These are phyloP conservation scores for Closterium sp. DNA, from an alignment of 139 green algal species.

Conservation along the genomic window DNA sequence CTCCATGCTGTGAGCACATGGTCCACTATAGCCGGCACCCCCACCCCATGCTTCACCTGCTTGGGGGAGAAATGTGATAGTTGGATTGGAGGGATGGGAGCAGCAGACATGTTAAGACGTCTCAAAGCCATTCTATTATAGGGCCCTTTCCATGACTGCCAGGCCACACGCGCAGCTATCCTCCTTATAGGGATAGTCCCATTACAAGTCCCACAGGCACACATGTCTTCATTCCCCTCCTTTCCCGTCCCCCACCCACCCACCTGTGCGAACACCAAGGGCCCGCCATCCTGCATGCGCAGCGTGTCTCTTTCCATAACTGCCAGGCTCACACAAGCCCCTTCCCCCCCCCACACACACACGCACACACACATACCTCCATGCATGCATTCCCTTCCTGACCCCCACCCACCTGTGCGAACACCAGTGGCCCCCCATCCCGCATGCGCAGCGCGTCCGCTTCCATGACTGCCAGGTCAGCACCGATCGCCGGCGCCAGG, in stretches of 20 bases:
- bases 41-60: conserved; percentile 58
- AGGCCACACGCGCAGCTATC: too few relatives aligned
- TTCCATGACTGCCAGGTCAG: conserved; percentile 55
- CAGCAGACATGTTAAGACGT: background rate
- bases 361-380: background rate
- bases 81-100: too few relatives aligned
- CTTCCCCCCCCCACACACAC: too few relatives aligned
- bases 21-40: conserved; percentile 49
- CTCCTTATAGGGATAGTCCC: too few relatives aligned
- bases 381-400: background rate
- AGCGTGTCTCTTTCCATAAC: background rate
- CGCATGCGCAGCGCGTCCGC: conserved; percentile 49
- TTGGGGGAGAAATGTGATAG: too few relatives aligned
- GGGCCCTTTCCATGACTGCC: background rate
- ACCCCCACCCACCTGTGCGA: conserved; percentile 40
- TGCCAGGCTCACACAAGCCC: background rate
- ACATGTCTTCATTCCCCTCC: background rate
- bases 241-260: background rate
- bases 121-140: background rate
- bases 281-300: conserved; percentile 41
- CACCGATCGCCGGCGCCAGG: conserved; percentile 56
- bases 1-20: conserved; percentile 50
- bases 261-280: background rate
- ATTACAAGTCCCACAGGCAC: too few relatives aligned
- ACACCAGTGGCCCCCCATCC: conserved; percentile 47